Conservation (phyloP, 1,284 basidiomycete species). For the Singerocomus rubriflavus region DNA sequence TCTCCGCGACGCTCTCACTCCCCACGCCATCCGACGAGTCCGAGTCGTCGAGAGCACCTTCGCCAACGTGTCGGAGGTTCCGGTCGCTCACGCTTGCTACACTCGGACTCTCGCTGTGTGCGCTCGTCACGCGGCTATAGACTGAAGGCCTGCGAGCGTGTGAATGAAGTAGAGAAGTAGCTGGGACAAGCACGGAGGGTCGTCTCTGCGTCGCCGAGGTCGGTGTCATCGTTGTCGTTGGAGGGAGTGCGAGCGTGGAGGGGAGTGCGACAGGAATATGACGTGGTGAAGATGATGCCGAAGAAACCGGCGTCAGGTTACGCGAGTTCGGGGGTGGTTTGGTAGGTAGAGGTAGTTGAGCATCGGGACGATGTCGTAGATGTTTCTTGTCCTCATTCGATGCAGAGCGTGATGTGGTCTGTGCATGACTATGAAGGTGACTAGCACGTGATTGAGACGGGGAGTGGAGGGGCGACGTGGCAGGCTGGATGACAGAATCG, state of each 20-base stretch:
- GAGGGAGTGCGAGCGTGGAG: slow-evolving; percentile 36
- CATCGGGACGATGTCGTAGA: slow-evolving; percentile 19
- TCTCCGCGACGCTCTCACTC: slow-evolving; percentile 33
- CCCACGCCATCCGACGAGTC: slow-evolving; percentile 52
- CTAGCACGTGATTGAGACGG: slow-evolving; percentile 24
- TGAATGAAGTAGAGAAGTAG: slow-evolving; percentile 14
- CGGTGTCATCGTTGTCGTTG: slow-evolving; percentile 36
- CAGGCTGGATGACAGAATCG: slow-evolving; percentile 18
- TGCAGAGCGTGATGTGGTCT: slow-evolving; percentile 13
- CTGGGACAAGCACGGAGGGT: slow-evolving; percentile 30
- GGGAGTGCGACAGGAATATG: slow-evolving; percentile 44
- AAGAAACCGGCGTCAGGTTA: slow-evolving; percentile 51
- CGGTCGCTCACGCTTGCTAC: slow-evolving; percentile 36
- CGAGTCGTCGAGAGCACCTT: slow-evolving; percentile 73
- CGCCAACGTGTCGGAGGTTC: slow-evolving; percentile 61
- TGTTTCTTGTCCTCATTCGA: slow-evolving; percentile 26
- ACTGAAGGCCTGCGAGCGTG: slow-evolving; percentile 38
- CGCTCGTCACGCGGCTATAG: slow-evolving; percentile 27
- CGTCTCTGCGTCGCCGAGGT: slow-evolving; percentile 23
- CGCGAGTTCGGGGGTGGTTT: slow-evolving; percentile 36
- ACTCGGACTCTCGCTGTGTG: slow-evolving; percentile 29
- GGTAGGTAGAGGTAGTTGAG: slow-evolving; percentile 15
- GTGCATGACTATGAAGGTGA: slow-evolving; percentile 8
- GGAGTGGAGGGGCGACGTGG: slow-evolving; percentile 17
- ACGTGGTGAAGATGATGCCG: slow-evolving; percentile 58